Base-by-base conservation (phyloP, 1,139 yeast genomes). In the Saccharomyces hybrid region DNA sequence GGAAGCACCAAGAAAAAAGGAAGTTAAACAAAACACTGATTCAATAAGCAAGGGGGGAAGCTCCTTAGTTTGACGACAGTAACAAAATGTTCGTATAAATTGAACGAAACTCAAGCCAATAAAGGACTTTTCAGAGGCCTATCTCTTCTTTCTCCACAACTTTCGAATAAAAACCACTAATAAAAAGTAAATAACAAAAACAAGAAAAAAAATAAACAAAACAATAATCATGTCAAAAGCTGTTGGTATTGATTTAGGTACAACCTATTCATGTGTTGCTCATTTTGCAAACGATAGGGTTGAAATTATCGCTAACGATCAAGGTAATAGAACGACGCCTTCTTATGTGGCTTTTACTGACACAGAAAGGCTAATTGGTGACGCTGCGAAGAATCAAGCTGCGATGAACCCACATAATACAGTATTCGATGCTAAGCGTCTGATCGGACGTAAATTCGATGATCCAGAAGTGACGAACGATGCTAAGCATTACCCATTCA, bases 211-310 rank as follows among this genome's bases (percentile, higher is more conserved):
- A 54, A 55, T 48, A 16, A 50, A 32, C n/a, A 51, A 62, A 54
- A 34, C 23, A 42, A 34, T 23, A 47, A 67, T 54, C 38, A 81
- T 81, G 86, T 75, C 84, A 54, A 81, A 79, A 73, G 89, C 90
- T 73, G 81, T 85, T 66, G 91, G 91, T 75, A 85, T 85, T 75
- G 91, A 85, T 78, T 84, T 85, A 78, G 91, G 91, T 76, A 85
- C 91, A 58, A 85, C 91, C 56, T 85, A 85, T 77, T 85, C 91
- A 54, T 85, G 91, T 82, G 91, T 85, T 64, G 91, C 88, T 58
- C 85, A 82, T 73, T 82, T 80, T 65, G 74, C 86, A 57, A 84
- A 84, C 65, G 89, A 84, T 67, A 77, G 85, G 66, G 88, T 83
- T 58, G 88, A 83, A 73, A 83, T 83, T 68, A 82, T 82, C 65